phyloP scores from a whole-genome alignment of 768 basidiomycete species.

The Pisolithus microcarpus region DNA sequence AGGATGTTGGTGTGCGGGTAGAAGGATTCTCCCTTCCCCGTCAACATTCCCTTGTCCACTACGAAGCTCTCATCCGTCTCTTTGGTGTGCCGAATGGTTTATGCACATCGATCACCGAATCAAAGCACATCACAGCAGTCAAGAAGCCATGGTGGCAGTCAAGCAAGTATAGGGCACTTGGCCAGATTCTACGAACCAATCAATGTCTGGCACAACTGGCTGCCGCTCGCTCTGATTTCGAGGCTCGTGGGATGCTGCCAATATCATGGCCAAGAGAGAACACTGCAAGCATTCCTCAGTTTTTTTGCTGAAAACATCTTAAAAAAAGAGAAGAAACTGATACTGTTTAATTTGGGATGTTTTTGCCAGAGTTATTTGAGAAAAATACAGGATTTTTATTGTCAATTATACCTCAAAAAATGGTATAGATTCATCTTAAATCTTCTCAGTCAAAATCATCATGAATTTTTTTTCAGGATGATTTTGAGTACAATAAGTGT shows the following conservation, averaged over 20 bases:
- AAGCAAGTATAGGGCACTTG: not conserved
- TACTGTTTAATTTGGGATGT: too few species aligned
- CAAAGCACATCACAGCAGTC: not conserved
- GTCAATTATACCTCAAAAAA: too few species aligned
- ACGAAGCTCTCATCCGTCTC: constrained; percentile 2
- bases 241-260: constrained; percentile 14
- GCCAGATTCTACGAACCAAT: not conserved
- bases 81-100: constrained; percentile 13
- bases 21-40: constrained; percentile 10
- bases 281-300: too few species aligned
- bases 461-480: too few species aligned
- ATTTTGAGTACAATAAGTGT: too few species aligned
- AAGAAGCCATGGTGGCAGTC: not conserved
- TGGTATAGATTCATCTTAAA: too few species aligned
- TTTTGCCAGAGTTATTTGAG: too few species aligned
- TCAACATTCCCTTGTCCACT: constrained; percentile 14
- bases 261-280: too few species aligned
- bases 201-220: constrained; percentile 10
- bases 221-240: constrained; percentile 14
- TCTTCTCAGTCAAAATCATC: too few species aligned
- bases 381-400: too few species aligned
- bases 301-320: too few species aligned
- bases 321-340: too few species aligned
- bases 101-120: not conserved
- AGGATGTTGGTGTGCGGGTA: constrained; percentile 2